Percentiles rank a stretch among this genome's conserved stretches.
Conservation (phyloP, 2,329 filamentous ascomycete species). For the Ascosphaera aggregata region DNA sequence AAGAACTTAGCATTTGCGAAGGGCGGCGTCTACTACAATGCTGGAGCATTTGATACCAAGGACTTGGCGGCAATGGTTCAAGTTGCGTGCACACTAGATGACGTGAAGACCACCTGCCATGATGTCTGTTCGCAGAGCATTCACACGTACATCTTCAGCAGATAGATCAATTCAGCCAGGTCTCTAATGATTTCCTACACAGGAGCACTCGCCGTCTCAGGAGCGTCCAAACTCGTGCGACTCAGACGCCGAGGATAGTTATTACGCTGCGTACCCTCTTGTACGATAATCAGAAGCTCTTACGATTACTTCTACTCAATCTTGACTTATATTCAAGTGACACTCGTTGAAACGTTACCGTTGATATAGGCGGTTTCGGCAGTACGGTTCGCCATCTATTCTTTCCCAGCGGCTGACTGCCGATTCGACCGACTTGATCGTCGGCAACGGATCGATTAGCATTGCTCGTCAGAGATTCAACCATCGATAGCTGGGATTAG, state of each 20-base stretch:
- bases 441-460: not conserved
- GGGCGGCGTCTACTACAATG: conserved; percentile 16
- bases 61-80: conserved; percentile 12
- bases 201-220: not conserved
- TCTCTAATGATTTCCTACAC: conserved; percentile 15
- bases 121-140: conserved; percentile 26
- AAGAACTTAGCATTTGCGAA: conserved; percentile 9
- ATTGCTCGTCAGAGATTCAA: not conserved
- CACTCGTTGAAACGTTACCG: not conserved
- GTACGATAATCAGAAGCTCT: not conserved
- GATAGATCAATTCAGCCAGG: conserved; percentile 24
- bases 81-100: not conserved
- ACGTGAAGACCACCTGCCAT: conserved; percentile 15
- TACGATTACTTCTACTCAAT: not conserved
- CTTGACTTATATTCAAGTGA: not conserved
- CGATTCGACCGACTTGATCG: not conserved
- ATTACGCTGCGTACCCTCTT: not conserved
- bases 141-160: conserved; percentile 16
- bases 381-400: not conserved
- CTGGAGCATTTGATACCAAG: conserved; percentile 14
- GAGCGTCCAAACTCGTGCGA: not conserved
- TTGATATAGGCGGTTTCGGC: not conserved
- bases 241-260: not conserved
- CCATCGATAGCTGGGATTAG: too few species aligned
- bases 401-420: not conserved